These are phyloP conservation scores for Penicillium mononematosum DNA, from an alignment of 495 filamentous ascomycete genomes.

Conservation along the genomic window DNA sequence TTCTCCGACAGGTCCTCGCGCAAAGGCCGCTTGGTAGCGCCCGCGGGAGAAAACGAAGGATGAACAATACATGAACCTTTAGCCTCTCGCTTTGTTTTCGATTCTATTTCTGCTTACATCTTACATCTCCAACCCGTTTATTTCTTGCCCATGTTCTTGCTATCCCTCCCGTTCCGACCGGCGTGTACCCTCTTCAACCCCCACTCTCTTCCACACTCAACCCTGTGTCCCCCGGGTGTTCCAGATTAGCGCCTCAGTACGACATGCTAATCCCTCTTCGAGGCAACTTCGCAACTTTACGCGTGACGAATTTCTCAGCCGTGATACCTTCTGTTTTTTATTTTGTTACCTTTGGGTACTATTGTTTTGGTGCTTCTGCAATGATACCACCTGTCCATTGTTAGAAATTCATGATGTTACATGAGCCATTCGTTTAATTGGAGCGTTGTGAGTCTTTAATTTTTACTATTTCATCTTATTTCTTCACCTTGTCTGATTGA, in stretches of 20 bases:
- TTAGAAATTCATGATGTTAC: constrained; percentile 35
- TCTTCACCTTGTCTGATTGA: not conserved
- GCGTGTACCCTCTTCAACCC: not conserved
- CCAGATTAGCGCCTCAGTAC: constrained; percentile 6
- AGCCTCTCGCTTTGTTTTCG: constrained; percentile 2
- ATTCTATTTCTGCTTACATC: constrained; percentile 9
- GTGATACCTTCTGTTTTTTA: constrained; percentile 23
- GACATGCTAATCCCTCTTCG: constrained; percentile 6
- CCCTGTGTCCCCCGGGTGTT: constrained; percentile 6
- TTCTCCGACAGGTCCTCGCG: constrained; percentile 73
- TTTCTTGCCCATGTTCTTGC: not conserved
- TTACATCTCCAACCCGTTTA: not conserved
- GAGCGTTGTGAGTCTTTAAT: not conserved
- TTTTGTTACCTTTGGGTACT: constrained; percentile 19
- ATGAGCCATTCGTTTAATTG: constrained; percentile 32
- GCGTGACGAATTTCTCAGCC: constrained; percentile 28
- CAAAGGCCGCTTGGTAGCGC: constrained; percentile 83
- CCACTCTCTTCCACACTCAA: not conserved
- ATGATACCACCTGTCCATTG: constrained; percentile 38
- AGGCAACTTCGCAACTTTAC: constrained; percentile 14
- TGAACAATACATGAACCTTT: constrained; percentile 22
- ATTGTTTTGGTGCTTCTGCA: constrained; percentile 17
- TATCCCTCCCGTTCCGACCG: not conserved
- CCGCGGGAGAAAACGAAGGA: constrained; percentile 74
- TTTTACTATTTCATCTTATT: not conserved